phyloP scores from a whole-genome alignment of 306 rosid species.

The Purshia tridentata region DNA sequence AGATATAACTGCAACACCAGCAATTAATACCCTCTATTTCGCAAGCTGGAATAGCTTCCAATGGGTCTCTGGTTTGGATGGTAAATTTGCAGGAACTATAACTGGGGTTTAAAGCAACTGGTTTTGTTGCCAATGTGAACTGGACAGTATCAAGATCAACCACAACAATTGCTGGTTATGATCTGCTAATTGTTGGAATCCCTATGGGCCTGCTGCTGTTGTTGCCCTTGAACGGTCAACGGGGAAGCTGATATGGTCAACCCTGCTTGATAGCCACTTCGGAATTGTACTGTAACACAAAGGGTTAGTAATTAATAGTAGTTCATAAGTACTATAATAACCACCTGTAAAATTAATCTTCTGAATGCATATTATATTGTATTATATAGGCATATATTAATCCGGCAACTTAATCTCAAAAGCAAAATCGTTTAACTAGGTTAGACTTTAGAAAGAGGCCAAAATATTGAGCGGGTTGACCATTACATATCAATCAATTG shows the following conservation, averaged over 20 bases:
- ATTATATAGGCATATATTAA: too few species aligned
- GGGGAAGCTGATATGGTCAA: slow-evolving; percentile 42
- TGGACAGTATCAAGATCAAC: slow-evolving; percentile 45
- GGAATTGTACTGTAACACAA: slow-evolving; percentile 52
- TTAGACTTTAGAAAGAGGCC: too few species aligned
- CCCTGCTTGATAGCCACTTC: slow-evolving; percentile 36
- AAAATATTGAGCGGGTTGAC: too few species aligned
- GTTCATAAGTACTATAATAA: too few species aligned
- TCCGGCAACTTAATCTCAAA: too few species aligned
- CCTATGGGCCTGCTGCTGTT: slow-evolving; percentile 52
- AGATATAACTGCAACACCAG: slow-evolving; percentile 55
- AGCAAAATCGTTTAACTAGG: too few species aligned
- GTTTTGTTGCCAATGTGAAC: slow-evolving; percentile 29
- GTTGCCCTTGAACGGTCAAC: slow-evolving; percentile 43
- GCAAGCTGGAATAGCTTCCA: slow-evolving; percentile 54
- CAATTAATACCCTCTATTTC: slow-evolving; percentile 47
- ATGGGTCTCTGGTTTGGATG: slow-evolving; percentile 42
- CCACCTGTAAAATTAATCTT: too few species aligned
- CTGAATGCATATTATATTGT: too few species aligned
- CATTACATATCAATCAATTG: too few species aligned
- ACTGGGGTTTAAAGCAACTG: slow-evolving; percentile 44
- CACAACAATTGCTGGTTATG: slow-evolving; percentile 40
- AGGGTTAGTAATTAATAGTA: slow-evolving; percentile 33
- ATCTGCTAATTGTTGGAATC: slow-evolving; percentile 35
- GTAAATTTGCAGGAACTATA: slow-evolving; percentile 27